Evolutionary conservation across 228 moss, liverwort and hornwort genomes (phyloP).

Genomic region (Sphagnum magellanicum): DNA sequence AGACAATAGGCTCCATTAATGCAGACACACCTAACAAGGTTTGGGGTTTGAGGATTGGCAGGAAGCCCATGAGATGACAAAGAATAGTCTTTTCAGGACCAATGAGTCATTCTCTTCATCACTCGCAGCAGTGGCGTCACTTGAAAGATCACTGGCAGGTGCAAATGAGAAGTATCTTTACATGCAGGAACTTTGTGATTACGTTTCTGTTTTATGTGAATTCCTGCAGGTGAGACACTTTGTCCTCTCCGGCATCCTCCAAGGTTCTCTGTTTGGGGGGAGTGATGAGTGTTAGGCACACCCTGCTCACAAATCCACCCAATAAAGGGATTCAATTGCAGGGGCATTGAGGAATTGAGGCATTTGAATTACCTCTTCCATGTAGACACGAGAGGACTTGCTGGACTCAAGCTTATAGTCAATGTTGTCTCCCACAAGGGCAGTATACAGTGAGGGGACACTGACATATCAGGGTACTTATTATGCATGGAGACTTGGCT

Average conservation of each 20-base stretch:
- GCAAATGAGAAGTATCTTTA: conserved; percentile 96
- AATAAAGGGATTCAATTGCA: too few relatives aligned
- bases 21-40: too few relatives aligned
- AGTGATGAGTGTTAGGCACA: background rate
- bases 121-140: conserved; percentile 62
- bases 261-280: background rate
- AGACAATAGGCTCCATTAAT: too few relatives aligned
- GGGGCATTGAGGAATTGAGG: too few relatives aligned
- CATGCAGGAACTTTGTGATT: conserved; percentile 95
- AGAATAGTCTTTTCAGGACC: conserved; percentile 69
- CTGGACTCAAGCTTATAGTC: too few relatives aligned
- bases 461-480: too few relatives aligned
- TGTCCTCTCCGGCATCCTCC: conserved; percentile 29
- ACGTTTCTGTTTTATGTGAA: conserved; percentile 89
- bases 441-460: too few relatives aligned
- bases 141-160: conserved; percentile 67
- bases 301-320: too few relatives aligned
- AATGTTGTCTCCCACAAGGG: too few relatives aligned
- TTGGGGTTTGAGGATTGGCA: conserved; percentile 10
- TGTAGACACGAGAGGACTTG: too few relatives aligned
- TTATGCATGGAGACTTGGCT: too few relatives aligned
- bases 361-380: too few relatives aligned
- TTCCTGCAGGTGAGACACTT: conserved; percentile 81
- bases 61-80: conserved; percentile 69
- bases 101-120: conserved; percentile 60